Conservation (phyloP, 225 moss, liverwort and hornwort species). For the Physcomitrium patens region DNA sequence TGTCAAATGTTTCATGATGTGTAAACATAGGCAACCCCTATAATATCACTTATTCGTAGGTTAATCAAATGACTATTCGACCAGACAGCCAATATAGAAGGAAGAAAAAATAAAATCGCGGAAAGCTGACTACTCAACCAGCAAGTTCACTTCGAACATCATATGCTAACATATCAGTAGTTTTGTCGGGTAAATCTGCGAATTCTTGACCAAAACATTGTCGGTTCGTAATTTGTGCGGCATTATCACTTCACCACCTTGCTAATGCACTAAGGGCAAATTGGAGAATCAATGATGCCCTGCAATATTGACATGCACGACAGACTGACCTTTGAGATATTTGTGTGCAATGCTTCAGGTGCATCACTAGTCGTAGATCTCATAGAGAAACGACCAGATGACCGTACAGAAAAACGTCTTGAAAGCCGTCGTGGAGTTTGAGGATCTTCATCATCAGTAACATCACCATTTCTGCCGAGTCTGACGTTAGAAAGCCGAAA, state of each 20-base stretch:
- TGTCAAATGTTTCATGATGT: no score
- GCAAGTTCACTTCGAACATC: slow-evolving; percentile 5
- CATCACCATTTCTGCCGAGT: slow-evolving; percentile 71
- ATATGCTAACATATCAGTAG: neutral
- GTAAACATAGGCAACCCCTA: neutral
- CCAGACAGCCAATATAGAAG: neutral
- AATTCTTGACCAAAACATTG: slow-evolving; percentile 13
- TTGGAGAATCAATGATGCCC: slow-evolving; percentile 19
- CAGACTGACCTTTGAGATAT: slow-evolving; percentile 59
- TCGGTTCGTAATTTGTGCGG: neutral
- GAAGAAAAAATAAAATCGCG: no score
- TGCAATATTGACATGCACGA: slow-evolving; percentile 21
- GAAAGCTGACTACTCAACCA: neutral
- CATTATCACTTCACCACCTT: slow-evolving; percentile 18
- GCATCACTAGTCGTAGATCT: slow-evolving; percentile 55
- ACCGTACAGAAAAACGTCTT: slow-evolving; percentile 53
- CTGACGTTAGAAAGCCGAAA: slow-evolving; percentile 76
- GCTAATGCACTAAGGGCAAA: slow-evolving; percentile 12
- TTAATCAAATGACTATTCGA: neutral
- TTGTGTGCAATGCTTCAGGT: slow-evolving; percentile 44
- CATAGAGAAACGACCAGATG: slow-evolving; percentile 60
- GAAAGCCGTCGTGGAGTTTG: slow-evolving; percentile 69
- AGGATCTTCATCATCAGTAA: slow-evolving; percentile 79
- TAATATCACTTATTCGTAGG: neutral
- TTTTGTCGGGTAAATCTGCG: neutral